Percentiles rank a stretch among this genome's conserved stretches.
phyloP scores from a whole-genome alignment of 257 asterid genomes.

The Primulina eburnea region DNA sequence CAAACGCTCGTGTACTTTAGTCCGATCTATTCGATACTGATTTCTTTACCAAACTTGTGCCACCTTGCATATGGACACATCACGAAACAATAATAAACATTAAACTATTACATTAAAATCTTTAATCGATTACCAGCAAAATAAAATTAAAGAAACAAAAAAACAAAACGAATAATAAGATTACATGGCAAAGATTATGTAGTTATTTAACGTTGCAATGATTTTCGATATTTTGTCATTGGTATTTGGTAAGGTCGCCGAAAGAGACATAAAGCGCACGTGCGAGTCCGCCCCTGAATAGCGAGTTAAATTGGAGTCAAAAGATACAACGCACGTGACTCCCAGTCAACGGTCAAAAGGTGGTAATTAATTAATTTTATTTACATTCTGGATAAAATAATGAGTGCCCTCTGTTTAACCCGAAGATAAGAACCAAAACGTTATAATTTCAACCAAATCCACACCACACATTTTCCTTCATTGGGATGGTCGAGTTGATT shows the following conservation, averaged over 20 bases:
- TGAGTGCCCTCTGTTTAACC: constrained; percentile 1
- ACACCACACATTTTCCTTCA: not conserved
- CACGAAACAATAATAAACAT: too few species aligned
- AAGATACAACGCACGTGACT: constrained; percentile 77
- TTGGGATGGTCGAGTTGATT: not conserved
- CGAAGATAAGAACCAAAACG: constrained; percentile 27
- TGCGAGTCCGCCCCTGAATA: constrained; percentile 35
- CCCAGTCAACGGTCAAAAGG: constrained; percentile 61
- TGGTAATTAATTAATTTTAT: constrained; percentile 36
- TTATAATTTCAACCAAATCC: constrained; percentile 23
- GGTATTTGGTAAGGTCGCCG: not conserved
- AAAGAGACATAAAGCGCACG: constrained; percentile 34
- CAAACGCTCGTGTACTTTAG: too few species aligned
- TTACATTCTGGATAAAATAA: constrained; percentile 34
- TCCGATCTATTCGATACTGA: too few species aligned
- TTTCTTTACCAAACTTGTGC: too few species aligned
- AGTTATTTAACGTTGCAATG: too few species aligned
- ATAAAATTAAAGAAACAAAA: too few species aligned
- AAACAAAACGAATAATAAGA: too few species aligned
- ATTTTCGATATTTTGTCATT: too few species aligned
- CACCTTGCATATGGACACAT: too few species aligned
- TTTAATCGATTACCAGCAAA: too few species aligned
- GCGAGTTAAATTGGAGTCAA: constrained; percentile 53
- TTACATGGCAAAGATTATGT: too few species aligned
- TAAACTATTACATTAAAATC: too few species aligned